A percentile compares a stretch with the other conserved stretches of the same genome.
phyloP scores from a whole-genome alignment of 768 basidiomycete genomes.

The Podaxis sp. region DNA sequence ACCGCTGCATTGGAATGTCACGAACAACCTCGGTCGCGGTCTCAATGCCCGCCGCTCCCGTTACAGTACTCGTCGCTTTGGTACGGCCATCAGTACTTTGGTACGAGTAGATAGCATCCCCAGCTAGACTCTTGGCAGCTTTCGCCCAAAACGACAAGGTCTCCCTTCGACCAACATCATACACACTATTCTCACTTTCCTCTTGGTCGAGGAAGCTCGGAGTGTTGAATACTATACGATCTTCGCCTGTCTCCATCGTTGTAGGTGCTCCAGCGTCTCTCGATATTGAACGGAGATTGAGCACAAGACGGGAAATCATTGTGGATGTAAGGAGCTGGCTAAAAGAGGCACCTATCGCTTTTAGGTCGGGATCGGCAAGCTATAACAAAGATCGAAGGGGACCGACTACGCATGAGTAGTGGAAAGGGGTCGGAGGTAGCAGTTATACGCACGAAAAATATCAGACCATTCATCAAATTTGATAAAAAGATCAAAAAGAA shows the following conservation, averaged over 20 bases:
- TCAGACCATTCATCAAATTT: conserved; percentile 26
- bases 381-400: neutral
- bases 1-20: conserved; percentile 1
- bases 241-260: neutral
- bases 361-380: conserved; percentile 25
- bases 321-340: conserved; percentile 28
- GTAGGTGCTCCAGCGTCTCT: neutral
- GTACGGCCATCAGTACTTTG: neutral
- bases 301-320: conserved; percentile 30
- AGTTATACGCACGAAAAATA: conserved; percentile 25
- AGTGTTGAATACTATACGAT: neutral
- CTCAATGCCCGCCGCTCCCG: neutral
- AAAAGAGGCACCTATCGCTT: conserved; percentile 32
- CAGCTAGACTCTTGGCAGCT: neutral
- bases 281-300: conserved; percentile 27
- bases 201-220: neutral
- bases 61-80: neutral
- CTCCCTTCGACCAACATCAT: neutral
- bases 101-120: neutral
- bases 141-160: neutral
- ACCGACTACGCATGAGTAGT: neutral
- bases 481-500: conserved; percentile 28
- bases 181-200: neutral
- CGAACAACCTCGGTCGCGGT: neutral
- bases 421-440: neutral